phyloP scores from a whole-genome alignment of 2,329 filamentous ascomycete species.

The Coniochaeta prunicola region DNA sequence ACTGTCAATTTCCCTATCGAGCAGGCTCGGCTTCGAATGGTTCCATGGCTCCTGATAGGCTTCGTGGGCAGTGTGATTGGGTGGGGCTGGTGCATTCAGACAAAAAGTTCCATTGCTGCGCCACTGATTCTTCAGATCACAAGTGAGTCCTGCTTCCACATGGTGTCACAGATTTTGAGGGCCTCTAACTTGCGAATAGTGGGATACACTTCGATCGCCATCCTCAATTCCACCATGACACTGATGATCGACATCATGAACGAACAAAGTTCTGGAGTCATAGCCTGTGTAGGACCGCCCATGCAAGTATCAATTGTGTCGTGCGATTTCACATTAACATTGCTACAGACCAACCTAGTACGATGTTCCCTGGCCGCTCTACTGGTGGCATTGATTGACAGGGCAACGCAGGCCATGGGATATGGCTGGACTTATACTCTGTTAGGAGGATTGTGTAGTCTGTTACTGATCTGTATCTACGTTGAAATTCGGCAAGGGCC shows the following conservation, averaged over 20 bases:
- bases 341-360: constrained; percentile 19
- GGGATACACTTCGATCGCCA: constrained; percentile 21
- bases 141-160: constrained; percentile 7
- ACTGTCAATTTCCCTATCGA: constrained; percentile 16
- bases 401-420: background rate
- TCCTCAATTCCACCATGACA: constrained; percentile 23
- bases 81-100: constrained; percentile 21
- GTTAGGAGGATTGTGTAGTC: background rate
- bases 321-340: background rate
- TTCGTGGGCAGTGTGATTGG: constrained; percentile 16
- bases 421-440: background rate
- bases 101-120: constrained; percentile 14
- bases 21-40: constrained; percentile 16
- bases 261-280: constrained; percentile 19
- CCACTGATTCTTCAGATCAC: constrained; percentile 17
- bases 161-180: background rate
- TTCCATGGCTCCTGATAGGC: constrained; percentile 15
- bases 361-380: constrained; percentile 19
- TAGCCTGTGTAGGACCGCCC: constrained; percentile 15
- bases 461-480: background rate
- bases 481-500: background rate
- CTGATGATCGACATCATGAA: constrained; percentile 23
- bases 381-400: constrained; percentile 19
- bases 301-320: background rate
- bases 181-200: constrained; percentile 9